These are phyloP conservation scores for Mrakia frigida DNA, from an alignment of 768 basidiomycete genomes.

Conservation along the genomic window DNA sequence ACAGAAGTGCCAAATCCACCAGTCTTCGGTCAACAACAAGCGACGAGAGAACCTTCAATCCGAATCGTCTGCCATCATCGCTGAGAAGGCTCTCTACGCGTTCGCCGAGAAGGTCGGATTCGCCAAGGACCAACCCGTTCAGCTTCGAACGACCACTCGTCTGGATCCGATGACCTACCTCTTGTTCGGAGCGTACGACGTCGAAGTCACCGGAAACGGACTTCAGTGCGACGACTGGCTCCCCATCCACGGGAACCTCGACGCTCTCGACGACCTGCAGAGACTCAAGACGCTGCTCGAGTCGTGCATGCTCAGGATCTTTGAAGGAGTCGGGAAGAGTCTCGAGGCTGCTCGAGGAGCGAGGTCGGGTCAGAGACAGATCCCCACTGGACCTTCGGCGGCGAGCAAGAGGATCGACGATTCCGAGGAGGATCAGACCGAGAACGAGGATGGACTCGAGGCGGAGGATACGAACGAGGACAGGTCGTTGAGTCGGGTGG, in stretches of 20 bases:
- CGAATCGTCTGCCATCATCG: constrained; percentile 41
- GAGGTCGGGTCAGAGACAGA: constrained; percentile 33
- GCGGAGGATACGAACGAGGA: constrained; percentile 38
- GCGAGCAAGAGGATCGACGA: constrained; percentile 31
- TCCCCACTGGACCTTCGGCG: neutral
- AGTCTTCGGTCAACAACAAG: constrained; percentile 75
- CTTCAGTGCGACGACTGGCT: constrained; percentile 88
- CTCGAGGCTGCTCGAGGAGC: constrained; percentile 20
- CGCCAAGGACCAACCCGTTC: constrained; percentile 49
- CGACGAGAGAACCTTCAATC: constrained; percentile 50
- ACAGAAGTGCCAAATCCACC: constrained; percentile 72
- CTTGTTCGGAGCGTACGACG: constrained; percentile 79
- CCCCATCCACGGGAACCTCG: constrained; percentile 57
- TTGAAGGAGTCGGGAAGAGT: constrained; percentile 64
- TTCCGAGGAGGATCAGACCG: constrained; percentile 32
- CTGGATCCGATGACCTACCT: constrained; percentile 84
- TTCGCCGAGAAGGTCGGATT: constrained; percentile 70
- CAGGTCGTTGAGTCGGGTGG: constrained; percentile 53
- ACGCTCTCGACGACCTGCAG: constrained; percentile 75
- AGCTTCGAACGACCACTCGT: constrained; percentile 72
- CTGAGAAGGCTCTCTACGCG: constrained; percentile 71
- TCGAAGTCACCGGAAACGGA: constrained; percentile 64
- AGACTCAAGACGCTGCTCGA: constrained; percentile 74
- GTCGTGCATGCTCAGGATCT: constrained; percentile 78
- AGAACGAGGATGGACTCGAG: constrained; percentile 54